These are phyloP conservation scores for Mucor lusitanicus DNA, from an alignment of 371 early-diverging fungal genomes.

Conservation along the genomic window DNA sequence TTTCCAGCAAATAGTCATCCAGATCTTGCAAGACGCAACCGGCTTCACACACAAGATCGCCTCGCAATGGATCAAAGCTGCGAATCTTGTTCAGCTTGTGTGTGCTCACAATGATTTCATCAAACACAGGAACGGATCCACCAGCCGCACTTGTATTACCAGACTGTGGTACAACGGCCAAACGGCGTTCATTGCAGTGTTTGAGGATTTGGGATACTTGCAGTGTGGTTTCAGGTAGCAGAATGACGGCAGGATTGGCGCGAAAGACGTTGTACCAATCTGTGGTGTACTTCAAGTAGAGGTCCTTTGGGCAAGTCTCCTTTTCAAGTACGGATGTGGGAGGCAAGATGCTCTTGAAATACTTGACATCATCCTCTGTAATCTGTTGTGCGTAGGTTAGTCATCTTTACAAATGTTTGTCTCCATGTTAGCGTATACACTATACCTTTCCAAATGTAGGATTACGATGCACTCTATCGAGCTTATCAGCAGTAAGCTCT, in stretches of 20 bases:
- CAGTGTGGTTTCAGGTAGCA: constrained; percentile 77
- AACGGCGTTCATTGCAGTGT: constrained; percentile 76
- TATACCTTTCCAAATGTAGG: constrained; percentile 50
- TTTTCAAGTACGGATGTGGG: constrained; percentile 28
- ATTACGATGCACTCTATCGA: constrained; percentile 37
- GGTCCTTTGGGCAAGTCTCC: constrained; percentile 30
- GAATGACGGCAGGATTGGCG: constrained; percentile 66
- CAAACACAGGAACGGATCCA: constrained; percentile 78
- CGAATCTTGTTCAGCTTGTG: constrained; percentile 75
- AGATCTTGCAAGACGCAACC: constrained; percentile 87
- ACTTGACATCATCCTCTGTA: constrained; percentile 53
- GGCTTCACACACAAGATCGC: constrained; percentile 81
- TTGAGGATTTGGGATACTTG: constrained; percentile 79
- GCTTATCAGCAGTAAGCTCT: constrained; percentile 34
- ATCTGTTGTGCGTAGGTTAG: constrained; percentile 27
- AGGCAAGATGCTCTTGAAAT: constrained; percentile 40
- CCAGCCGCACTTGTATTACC: constrained; percentile 86
- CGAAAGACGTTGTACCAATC: constrained; percentile 91
- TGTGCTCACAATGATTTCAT: constrained; percentile 85
- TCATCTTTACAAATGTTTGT: neutral
- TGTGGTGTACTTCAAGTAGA: constrained; percentile 56
- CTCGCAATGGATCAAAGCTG: constrained; percentile 78
- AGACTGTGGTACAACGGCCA: constrained; percentile 94
- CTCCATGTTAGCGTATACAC: neutral
- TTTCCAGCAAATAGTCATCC: constrained; percentile 72